A percentile compares a stretch with the other conserved stretches of the same genome.
phyloP scores from a whole-genome alignment of 805 yeast species.

The Schwanniomyces occidentalis region DNA sequence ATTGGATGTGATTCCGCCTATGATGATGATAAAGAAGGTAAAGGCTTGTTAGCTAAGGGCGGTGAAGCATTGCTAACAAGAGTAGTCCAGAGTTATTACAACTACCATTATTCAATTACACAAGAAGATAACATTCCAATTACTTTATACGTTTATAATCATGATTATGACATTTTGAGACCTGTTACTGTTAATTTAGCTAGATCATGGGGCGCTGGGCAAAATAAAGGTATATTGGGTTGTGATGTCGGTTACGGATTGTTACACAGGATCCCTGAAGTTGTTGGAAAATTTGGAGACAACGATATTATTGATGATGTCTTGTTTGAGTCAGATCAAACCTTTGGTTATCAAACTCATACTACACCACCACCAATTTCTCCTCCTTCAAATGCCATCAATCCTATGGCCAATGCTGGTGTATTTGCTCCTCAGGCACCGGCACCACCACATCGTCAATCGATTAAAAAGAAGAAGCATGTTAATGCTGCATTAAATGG shows the following conservation, averaged over 20 bases:
- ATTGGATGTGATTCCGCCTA: conserved; percentile 60
- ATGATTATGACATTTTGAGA: conserved; percentile 79
- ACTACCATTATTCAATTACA: conserved; percentile 41
- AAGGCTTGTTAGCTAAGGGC: conserved; percentile 78
- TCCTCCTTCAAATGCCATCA: conserved; percentile 10
- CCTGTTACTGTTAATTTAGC: conserved; percentile 74
- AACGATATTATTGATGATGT: conserved; percentile 32
- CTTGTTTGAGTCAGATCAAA: conserved; percentile 28
- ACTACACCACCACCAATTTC: conserved; percentile 8
- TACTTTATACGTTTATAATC: conserved; percentile 70
- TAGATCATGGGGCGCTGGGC: conserved; percentile 64
- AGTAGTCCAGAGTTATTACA: conserved; percentile 58
- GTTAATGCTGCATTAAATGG: conserved; percentile 22
- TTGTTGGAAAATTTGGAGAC: conserved; percentile 49
- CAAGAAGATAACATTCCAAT: conserved; percentile 39
- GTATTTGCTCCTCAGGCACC: conserved; percentile 11
- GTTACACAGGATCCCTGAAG: conserved; percentile 81
- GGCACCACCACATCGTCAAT: conserved; percentile 20
- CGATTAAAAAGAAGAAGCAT: conserved; percentile 30
- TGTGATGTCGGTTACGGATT: conserved; percentile 95
- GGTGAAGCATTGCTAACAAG: conserved; percentile 80
- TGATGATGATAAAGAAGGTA: conserved; percentile 57
- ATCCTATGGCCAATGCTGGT: conserved; percentile 13
- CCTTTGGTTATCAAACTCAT: conserved; percentile 15
- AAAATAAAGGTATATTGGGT: conserved; percentile 77